phyloP scores from a whole-genome alignment of 495 filamentous ascomycete species.

The Rostrohypoxylon terebratum region DNA sequence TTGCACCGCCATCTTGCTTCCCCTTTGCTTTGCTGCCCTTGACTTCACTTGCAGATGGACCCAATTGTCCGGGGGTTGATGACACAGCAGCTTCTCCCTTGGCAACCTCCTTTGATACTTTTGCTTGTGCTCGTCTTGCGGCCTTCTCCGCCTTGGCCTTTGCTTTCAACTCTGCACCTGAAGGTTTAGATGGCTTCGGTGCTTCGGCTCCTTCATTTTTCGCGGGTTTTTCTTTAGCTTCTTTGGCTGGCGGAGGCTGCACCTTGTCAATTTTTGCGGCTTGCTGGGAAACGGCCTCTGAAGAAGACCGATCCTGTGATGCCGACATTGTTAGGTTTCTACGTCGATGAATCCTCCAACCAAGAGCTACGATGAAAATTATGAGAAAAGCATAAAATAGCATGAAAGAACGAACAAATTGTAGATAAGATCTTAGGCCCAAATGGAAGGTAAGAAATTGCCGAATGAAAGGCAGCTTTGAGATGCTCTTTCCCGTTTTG shows the following conservation, averaged over 20 bases:
- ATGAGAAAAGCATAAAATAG: conserved; percentile 10
- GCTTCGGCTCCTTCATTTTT: conserved; percentile 33
- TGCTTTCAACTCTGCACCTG: conserved; percentile 78
- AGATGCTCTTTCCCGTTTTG: conserved; percentile 25
- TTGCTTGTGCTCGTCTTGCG: conserved; percentile 73
- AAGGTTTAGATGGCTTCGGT: conserved; percentile 59
- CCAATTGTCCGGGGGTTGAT: conserved; percentile 39
- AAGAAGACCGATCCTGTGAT: conserved; percentile 26
- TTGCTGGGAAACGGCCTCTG: conserved; percentile 29
- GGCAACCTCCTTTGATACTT: conserved; percentile 58
- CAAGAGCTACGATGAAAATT: conserved; percentile 12
- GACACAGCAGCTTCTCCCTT: conserved; percentile 48
- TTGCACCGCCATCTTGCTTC: conserved; percentile 61
- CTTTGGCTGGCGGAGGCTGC: conserved; percentile 38
- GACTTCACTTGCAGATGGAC: conserved; percentile 49
- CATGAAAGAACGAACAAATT: not conserved
- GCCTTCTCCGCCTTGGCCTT: conserved; percentile 82
- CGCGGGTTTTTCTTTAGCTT: conserved; percentile 44
- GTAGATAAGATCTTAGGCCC: not conserved
- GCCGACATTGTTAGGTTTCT: conserved; percentile 32
- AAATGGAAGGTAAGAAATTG: not conserved
- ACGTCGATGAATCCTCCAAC: conserved; percentile 3
- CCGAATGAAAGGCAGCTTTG: conserved; percentile 6
- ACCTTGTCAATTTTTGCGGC: conserved; percentile 45
- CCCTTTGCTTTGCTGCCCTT: conserved; percentile 59